These are phyloP conservation scores for Exophiala bonariae DNA, from an alignment of 2,329 filamentous ascomycete species.

Conservation along the genomic window DNA sequence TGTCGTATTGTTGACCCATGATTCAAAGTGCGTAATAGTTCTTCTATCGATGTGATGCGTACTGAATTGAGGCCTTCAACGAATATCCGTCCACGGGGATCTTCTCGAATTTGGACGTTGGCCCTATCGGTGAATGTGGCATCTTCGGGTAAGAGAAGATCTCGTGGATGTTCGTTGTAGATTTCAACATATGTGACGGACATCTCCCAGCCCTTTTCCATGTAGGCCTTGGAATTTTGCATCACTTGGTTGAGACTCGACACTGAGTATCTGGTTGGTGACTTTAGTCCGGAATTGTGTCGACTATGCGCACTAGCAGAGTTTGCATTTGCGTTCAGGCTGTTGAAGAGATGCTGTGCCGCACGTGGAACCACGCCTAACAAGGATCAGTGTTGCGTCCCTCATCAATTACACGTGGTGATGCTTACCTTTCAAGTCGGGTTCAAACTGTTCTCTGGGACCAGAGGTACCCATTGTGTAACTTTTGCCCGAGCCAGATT, in stretches of 20 bases:
- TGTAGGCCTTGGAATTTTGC: constrained; percentile 41
- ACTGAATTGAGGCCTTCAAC: constrained; percentile 87
- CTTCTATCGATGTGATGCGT: constrained; percentile 86
- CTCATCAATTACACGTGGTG: constrained; percentile 1
- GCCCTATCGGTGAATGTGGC: constrained; percentile 69
- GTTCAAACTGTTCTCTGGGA: constrained; percentile 70
- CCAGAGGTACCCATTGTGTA: constrained; percentile 98
- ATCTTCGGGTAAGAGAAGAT: constrained; percentile 79
- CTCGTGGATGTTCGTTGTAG: constrained; percentile 93
- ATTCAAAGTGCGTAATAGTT: constrained; percentile 83
- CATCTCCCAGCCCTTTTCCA: constrained; percentile 81
- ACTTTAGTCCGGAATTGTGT: constrained; percentile 72
- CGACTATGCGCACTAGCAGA: constrained; percentile 49
- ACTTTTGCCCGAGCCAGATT: constrained; percentile 96
- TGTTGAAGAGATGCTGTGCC: constrained; percentile 82
- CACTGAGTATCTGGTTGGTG: constrained; percentile 76
- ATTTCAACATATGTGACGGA: constrained; percentile 96
- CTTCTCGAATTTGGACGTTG: constrained; percentile 88
- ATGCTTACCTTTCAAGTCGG: constrained; percentile 73
- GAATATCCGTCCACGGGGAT: constrained; percentile 90
- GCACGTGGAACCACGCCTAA: constrained; percentile 95
- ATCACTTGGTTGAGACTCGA: constrained; percentile 46
- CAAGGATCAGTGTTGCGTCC: background rate
- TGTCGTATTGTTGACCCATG: constrained; percentile 93
- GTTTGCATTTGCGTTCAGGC: constrained; percentile 62